Evolutionary conservation across 2,329 filamentous ascomycete genomes (phyloP).

Genomic region (Pyrenochaeta sp.): DNA sequence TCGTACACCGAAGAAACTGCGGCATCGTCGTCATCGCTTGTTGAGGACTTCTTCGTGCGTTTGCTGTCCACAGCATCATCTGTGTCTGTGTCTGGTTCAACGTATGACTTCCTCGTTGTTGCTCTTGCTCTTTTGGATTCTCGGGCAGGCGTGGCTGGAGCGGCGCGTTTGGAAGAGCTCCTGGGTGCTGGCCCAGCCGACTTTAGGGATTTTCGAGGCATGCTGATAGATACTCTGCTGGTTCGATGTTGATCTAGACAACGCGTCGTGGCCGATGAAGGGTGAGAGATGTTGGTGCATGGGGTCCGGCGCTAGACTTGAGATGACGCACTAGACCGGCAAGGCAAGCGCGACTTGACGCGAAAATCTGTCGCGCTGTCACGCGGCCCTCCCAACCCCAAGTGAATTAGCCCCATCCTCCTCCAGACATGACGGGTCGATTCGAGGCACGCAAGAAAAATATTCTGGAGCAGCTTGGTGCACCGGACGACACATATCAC

Average conservation of each 20-base stretch:
- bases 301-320: constrained; percentile 6
- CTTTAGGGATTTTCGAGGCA: constrained; percentile 41
- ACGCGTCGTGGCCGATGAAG: too few species aligned
- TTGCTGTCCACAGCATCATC: constrained; percentile 22
- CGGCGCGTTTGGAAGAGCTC: constrained; percentile 46
- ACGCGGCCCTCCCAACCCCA: constrained; percentile 19
- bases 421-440: constrained; percentile 33
- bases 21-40: constrained; percentile 45
- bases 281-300: constrained; percentile 14
- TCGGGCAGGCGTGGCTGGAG: constrained; percentile 38
- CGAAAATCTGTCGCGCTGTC: constrained; percentile 29
- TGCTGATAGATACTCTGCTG: too few species aligned
- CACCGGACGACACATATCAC: constrained; percentile 74
- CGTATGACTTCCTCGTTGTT: constrained; percentile 43
- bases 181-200: constrained; percentile 22
- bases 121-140: constrained; percentile 47
- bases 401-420: constrained; percentile 1
- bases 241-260: too few species aligned
- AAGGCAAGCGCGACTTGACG: constrained; percentile 15
- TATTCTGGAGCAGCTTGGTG: constrained; percentile 74
- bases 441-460: constrained; percentile 68
- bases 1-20: constrained; percentile 52
- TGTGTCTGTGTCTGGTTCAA: constrained; percentile 39
- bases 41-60: constrained; percentile 16
- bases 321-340: constrained; percentile 27